Evolutionary conservation across 1,284 basidiomycete species (phyloP).

Genomic region (Puccinia polysora): DNA sequence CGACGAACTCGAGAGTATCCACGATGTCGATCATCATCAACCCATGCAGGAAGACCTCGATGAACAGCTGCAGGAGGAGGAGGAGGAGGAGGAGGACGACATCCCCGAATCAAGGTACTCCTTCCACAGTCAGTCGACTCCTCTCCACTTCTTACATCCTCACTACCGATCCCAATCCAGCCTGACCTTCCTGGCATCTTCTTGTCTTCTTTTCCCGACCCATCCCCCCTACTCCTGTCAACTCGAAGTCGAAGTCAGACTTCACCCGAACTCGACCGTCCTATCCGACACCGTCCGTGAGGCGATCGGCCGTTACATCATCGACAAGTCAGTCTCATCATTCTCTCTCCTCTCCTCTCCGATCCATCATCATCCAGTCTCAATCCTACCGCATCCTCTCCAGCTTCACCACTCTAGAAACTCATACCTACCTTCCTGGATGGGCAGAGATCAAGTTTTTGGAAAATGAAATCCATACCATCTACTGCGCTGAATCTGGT

Average conservation of each 20-base stretch:
- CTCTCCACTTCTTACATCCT: neutral
- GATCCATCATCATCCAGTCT: neutral
- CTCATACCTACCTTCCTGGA: slow-evolving; percentile 22
- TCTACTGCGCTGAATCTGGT: slow-evolving; percentile 40
- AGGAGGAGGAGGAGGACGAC: slow-evolving; percentile 3
- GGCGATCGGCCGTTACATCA: slow-evolving; percentile 63
- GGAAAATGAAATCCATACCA: slow-evolving; percentile 26
- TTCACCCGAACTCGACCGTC: slow-evolving; percentile 63
- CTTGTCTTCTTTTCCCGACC: neutral
- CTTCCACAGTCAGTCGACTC: slow-evolving; percentile 18
- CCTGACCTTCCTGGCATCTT: neutral
- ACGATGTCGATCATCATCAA: neutral
- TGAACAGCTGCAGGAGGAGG: neutral
- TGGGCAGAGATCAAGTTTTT: slow-evolving; percentile 37
- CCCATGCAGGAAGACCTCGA: neutral
- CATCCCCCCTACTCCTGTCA: no score
- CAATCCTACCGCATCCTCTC: neutral
- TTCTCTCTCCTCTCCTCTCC: neutral
- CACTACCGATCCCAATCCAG: neutral
- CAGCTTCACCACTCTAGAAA: slow-evolving; percentile 58
- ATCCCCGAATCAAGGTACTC: slow-evolving; percentile 1
- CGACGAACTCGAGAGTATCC: neutral
- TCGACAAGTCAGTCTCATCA: slow-evolving; percentile 50
- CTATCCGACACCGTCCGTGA: slow-evolving; percentile 68
- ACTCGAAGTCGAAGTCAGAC: slow-evolving; percentile 73